phyloP scores from a whole-genome alignment of 495 filamentous ascomycete genomes.

The Pyrenopolyporus hunteri region DNA sequence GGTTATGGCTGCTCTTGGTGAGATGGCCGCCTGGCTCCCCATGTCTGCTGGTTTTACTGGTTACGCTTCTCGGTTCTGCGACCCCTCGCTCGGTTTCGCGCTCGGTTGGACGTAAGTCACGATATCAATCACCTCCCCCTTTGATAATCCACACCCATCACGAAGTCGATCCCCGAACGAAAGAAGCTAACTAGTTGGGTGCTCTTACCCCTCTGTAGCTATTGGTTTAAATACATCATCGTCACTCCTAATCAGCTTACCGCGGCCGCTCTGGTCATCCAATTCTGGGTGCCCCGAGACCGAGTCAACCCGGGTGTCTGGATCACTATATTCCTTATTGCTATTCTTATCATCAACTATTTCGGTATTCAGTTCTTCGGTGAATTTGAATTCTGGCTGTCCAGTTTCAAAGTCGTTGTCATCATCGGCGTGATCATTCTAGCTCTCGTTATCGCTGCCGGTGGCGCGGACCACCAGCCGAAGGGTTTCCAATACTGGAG shows the following conservation, averaged over 20 bases:
- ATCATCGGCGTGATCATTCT: constrained; percentile 71
- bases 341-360: constrained; percentile 67
- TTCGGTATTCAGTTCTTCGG: constrained; percentile 73
- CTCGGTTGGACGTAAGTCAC: constrained; percentile 71
- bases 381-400: constrained; percentile 85
- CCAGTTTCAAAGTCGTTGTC: constrained; percentile 69
- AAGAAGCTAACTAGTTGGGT: too few relatives aligned
- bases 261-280: constrained; percentile 71
- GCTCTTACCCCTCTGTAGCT: constrained; percentile 52
- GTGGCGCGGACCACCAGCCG: constrained; percentile 74
- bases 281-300: constrained; percentile 68
- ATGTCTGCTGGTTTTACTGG: constrained; percentile 63
- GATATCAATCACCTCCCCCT: constrained; percentile 49
- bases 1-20: constrained; percentile 57
- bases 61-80: constrained; percentile 77
- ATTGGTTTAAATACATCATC: constrained; percentile 70
- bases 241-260: constrained; percentile 80
- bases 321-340: constrained; percentile 70
- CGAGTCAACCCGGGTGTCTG: constrained; percentile 74
- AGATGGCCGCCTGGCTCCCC: constrained; percentile 73
- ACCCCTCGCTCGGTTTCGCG: constrained; percentile 78
- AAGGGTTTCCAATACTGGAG: constrained; percentile 83
- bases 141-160: not conserved
- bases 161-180: too few relatives aligned
- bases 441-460: constrained; percentile 71